These are phyloP conservation scores for Rhizopus arrhizus DNA, from an alignment of 371 early-diverging fungal genomes.

Conservation along the genomic window DNA sequence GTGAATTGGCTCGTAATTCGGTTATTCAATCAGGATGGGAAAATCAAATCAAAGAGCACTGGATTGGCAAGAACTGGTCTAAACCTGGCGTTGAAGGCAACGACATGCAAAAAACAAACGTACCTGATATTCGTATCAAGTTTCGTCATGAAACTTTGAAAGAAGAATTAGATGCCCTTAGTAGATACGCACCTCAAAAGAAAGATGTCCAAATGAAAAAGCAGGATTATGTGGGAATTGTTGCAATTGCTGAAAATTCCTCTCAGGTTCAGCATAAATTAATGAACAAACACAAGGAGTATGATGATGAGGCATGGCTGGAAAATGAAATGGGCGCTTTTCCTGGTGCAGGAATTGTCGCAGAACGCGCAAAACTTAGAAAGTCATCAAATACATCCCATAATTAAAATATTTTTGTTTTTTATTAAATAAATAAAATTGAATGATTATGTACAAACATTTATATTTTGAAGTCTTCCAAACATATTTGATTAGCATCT, in stretches of 20 bases:
- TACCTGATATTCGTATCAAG: constrained; percentile 89
- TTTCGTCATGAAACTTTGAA: constrained; percentile 86
- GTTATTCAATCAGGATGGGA: constrained; percentile 96
- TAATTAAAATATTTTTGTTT: background rate
- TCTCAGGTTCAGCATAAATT: background rate
- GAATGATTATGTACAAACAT: constrained; percentile 1
- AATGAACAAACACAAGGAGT: background rate
- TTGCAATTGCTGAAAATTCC: background rate
- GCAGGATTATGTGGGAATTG: constrained; percentile 1
- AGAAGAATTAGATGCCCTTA: constrained; percentile 75
- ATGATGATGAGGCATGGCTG: too few relatives aligned
- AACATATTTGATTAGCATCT: constrained; percentile 43
- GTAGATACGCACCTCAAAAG: constrained; percentile 13
- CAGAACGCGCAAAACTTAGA: background rate
- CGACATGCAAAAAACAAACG: constrained; percentile 94
- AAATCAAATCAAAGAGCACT: constrained; percentile 85
- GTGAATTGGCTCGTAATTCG: constrained; percentile 95
- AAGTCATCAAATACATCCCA: background rate
- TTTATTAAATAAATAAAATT: constrained; percentile 11
- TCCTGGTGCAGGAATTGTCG: too few relatives aligned
- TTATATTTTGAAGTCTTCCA: constrained; percentile 43
- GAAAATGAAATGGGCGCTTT: too few relatives aligned
- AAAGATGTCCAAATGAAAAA: background rate
- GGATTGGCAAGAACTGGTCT: constrained; percentile 87
- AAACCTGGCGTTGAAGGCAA: constrained; percentile 84